These are phyloP conservation scores for Pulveroboletus ravenelii DNA, from an alignment of 768 basidiomycete genomes.

Conservation along the genomic window DNA sequence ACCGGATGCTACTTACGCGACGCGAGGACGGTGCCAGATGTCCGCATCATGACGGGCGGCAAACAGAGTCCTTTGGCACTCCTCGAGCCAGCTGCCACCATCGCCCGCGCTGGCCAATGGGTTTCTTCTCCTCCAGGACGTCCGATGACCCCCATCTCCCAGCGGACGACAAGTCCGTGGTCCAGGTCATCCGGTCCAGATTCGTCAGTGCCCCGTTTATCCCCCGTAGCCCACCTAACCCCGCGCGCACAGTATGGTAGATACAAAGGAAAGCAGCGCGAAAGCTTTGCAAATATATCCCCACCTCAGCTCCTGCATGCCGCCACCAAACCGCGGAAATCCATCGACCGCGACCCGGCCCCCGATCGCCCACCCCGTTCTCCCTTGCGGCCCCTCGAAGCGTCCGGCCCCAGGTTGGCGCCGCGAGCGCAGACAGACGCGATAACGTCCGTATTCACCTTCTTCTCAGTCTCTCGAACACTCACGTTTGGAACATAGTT, in stretches of 20 bases:
- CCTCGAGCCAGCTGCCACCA: not conserved
- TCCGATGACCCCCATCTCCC: constrained; percentile 13
- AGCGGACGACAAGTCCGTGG: constrained; percentile 42
- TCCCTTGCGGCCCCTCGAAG: constrained; percentile 22
- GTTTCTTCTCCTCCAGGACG: constrained; percentile 30
- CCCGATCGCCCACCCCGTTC: constrained; percentile 19
- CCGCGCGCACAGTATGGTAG: constrained; percentile 44
- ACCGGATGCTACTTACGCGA: too few relatives aligned
- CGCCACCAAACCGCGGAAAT: constrained; percentile 17
- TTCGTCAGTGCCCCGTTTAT: too few relatives aligned
- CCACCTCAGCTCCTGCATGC: constrained; percentile 30
- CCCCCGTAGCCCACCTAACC: constrained; percentile 6
- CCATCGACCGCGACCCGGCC: constrained; percentile 16
- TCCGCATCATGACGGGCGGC: too few relatives aligned
- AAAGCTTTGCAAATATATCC: constrained; percentile 32
- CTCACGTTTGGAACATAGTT: constrained; percentile 36
- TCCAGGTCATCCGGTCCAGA: constrained; percentile 51
- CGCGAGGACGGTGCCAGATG: constrained; percentile 26
- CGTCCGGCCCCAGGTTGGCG: constrained; percentile 15
- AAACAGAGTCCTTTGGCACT: constrained; percentile 20
- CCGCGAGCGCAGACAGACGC: constrained; percentile 39
- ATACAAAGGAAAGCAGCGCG: constrained; percentile 54
- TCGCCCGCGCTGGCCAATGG: constrained; percentile 27
- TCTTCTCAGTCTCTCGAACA: constrained; percentile 7
- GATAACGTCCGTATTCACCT: constrained; percentile 47